These are phyloP conservation scores for Coemansia umbellata DNA, from an alignment of 192 early-diverging fungal species.

Conservation along the genomic window DNA sequence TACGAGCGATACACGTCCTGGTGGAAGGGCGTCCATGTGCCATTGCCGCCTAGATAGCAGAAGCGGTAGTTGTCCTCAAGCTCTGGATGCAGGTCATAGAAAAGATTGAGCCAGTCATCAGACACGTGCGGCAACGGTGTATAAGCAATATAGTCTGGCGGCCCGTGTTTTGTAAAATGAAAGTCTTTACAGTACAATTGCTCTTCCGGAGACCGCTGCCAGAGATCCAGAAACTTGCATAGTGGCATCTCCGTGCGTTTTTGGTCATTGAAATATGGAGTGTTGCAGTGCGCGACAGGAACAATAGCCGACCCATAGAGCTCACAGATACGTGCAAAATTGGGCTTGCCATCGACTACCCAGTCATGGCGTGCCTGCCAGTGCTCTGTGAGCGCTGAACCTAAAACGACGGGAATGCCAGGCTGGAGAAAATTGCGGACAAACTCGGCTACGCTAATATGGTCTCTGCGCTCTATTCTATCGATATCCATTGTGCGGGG, in stretches of 20 bases:
- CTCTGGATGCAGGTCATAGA: constrained; percentile 39
- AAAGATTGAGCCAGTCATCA: constrained; percentile 72
- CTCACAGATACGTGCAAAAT: constrained; percentile 36
- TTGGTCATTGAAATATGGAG: constrained; percentile 61
- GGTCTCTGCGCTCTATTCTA: constrained; percentile 24
- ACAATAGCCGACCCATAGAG: constrained; percentile 37
- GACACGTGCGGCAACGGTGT: constrained; percentile 10
- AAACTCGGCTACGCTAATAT: constrained; percentile 32
- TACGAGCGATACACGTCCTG: constrained; percentile 74
- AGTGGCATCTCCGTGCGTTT: constrained; percentile 55
- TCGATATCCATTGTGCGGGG: not conserved
- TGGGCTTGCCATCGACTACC: constrained; percentile 27
- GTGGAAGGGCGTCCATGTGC: constrained; percentile 72
- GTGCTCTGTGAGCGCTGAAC: constrained; percentile 4
- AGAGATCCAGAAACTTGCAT: constrained; percentile 53
- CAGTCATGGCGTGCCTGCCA: constrained; percentile 62
- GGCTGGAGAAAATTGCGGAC: constrained; percentile 21
- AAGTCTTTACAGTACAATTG: constrained; percentile 67
- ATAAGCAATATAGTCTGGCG: constrained; percentile 6
- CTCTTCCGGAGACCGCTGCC: constrained; percentile 20
- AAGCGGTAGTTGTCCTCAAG: constrained; percentile 67
- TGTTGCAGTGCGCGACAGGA: constrained; percentile 60
- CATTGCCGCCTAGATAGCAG: constrained; percentile 67
- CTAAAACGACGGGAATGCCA: constrained; percentile 33
- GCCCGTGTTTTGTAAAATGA: constrained; percentile 52